phyloP scores from a whole-genome alignment of 1,284 basidiomycete species.

The Ceratobasidium sp. region DNA sequence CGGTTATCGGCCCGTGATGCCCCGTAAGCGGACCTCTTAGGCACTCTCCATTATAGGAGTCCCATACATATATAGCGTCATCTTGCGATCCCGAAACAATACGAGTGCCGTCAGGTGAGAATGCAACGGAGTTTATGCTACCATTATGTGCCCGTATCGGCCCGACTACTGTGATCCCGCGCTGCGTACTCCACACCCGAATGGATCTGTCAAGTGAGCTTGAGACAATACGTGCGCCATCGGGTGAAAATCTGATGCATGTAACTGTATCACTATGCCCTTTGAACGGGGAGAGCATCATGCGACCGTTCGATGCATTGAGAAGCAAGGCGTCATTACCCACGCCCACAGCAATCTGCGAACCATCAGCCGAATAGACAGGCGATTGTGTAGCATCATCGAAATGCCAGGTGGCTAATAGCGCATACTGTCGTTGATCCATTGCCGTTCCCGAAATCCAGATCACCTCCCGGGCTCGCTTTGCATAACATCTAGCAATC shows the following conservation, averaged over 20 bases:
- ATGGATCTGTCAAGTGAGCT: constrained; percentile 28
- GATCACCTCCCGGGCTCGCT: neutral
- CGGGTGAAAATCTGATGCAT: constrained; percentile 33
- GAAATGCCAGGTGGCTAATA: neutral
- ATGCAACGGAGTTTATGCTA: constrained; percentile 8
- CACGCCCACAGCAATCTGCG: neutral
- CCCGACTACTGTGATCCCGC: neutral
- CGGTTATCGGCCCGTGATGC: neutral
- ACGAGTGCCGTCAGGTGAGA: constrained; percentile 31
- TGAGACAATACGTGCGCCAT: constrained; percentile 35
- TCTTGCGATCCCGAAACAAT: constrained; percentile 5
- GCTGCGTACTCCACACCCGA: constrained; percentile 27
- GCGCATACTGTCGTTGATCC: neutral
- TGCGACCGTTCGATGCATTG: neutral
- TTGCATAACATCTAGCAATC: neutral
- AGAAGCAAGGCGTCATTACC: neutral
- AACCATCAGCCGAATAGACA: neutral
- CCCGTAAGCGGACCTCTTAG: neutral
- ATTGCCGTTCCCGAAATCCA: neutral
- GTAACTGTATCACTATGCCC: constrained; percentile 19
- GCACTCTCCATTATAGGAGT: neutral
- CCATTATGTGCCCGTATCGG: constrained; percentile 13
- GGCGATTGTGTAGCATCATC: neutral
- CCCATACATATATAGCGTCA: constrained; percentile 23
- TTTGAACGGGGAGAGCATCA: constrained; percentile 1